A percentile compares a stretch with the other conserved stretches of the same genome.
phyloP scores from a whole-genome alignment of 306 rosid species.

The Cicer arietinum region DNA sequence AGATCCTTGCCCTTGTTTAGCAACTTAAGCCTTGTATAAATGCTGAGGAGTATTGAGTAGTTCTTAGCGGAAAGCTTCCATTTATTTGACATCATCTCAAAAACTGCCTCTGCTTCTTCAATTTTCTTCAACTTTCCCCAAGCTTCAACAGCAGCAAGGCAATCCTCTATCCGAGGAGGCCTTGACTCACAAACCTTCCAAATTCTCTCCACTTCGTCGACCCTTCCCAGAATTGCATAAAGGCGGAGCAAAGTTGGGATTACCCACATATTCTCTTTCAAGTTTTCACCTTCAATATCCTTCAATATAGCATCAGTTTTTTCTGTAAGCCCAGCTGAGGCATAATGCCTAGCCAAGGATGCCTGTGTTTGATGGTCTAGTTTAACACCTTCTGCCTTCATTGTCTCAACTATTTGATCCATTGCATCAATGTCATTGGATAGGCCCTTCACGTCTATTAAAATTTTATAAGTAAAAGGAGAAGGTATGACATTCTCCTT shows the following conservation, averaged over 20 bases:
- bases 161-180: constrained; percentile 55
- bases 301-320: constrained; percentile 67
- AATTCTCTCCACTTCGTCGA: constrained; percentile 73
- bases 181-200: constrained; percentile 68
- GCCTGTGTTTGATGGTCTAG: constrained; percentile 48
- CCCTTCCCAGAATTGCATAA: constrained; percentile 71
- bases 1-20: constrained; percentile 75
- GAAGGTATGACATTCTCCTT: constrained; percentile 72
- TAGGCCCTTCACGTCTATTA: constrained; percentile 68
- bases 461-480: constrained; percentile 58
- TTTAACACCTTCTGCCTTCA: constrained; percentile 77
- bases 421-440: constrained; percentile 73
- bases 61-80: constrained; percentile 54
- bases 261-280: constrained; percentile 48
- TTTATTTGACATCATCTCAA: constrained; percentile 58
- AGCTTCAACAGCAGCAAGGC: constrained; percentile 72
- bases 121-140: constrained; percentile 75
- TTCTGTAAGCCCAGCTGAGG: constrained; percentile 59
- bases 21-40: constrained; percentile 64
- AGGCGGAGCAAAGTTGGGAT: constrained; percentile 53
- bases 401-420: constrained; percentile 71
- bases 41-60: constrained; percentile 56
- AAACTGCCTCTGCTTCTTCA: constrained; percentile 72
- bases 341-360: constrained; percentile 67
- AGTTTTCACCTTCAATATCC: constrained; percentile 70